Evolutionary conservation across 176 grass and related monocot species (phyloP).

Genomic region (Thinopyrum elongatum): DNA sequence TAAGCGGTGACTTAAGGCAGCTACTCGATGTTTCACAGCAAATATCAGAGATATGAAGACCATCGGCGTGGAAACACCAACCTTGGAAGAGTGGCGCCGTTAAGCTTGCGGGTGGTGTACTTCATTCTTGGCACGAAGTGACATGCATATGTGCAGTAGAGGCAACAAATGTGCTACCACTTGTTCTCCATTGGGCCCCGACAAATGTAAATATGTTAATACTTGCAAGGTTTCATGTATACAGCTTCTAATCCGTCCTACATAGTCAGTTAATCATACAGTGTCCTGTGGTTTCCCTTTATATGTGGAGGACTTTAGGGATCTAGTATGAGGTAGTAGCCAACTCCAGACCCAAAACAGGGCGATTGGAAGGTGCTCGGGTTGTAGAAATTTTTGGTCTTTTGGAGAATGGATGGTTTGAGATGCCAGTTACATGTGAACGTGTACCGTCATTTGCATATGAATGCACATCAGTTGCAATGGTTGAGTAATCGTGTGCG

Average conservation of each 20-base stretch:
- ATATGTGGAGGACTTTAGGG: neutral
- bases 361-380: neutral
- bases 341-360: neutral
- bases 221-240: neutral
- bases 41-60: conserved; percentile 91
- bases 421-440: neutral
- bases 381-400: neutral
- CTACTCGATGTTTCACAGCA: conserved; percentile 39
- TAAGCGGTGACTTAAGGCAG: neutral
- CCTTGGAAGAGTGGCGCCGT: conserved; percentile 70
- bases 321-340: neutral
- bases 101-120: neutral
- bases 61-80: conserved; percentile 65
- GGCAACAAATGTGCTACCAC: neutral
- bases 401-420: neutral
- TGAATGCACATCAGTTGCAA: neutral
- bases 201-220: neutral
- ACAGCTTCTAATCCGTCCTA: neutral
- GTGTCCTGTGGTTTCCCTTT: neutral
- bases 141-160: neutral
- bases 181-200: neutral
- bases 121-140: neutral
- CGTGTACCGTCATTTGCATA: neutral
- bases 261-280: neutral
- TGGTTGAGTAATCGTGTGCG: too few relatives aligned